Conservation (phyloP, 2,329 filamentous ascomycete species). For the Rachicladosporium sp. region DNA sequence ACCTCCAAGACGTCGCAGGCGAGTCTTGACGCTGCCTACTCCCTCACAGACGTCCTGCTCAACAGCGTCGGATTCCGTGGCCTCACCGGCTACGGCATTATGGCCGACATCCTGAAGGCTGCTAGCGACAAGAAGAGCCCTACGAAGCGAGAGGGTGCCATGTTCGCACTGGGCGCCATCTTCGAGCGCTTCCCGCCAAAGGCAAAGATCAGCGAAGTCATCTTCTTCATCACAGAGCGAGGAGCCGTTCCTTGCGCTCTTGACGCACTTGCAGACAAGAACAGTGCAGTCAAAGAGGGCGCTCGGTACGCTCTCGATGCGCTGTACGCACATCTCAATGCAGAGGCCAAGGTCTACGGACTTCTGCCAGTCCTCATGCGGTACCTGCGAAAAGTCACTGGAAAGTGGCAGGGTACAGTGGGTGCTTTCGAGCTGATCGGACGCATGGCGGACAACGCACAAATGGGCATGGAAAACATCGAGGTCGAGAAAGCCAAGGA, state of each 20-base stretch:
- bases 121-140: conserved; percentile 90
- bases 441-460: conserved; percentile 88
- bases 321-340: conserved; percentile 63
- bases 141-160: conserved; percentile 72
- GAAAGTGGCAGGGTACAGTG: conserved; percentile 95
- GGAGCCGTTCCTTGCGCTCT: conserved; percentile 60
- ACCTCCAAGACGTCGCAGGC: conserved; percentile 41
- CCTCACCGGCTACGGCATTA: conserved; percentile 47
- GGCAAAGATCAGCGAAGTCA: conserved; percentile 65
- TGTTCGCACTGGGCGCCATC: conserved; percentile 86
- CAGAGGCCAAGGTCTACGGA: conserved; percentile 73
- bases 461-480: conserved; percentile 69
- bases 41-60: conserved; percentile 50
- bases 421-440: conserved; percentile 75
- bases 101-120: conserved; percentile 59
- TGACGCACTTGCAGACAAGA: conserved; percentile 83
- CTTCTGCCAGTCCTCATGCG: conserved; percentile 62
- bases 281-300: conserved; percentile 73
- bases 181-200: conserved; percentile 78
- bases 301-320: conserved; percentile 90
- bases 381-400: conserved; percentile 72
- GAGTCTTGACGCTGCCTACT: conserved; percentile 52
- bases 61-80: conserved; percentile 54
- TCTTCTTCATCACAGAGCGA: conserved; percentile 72
- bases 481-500: conserved; percentile 84